Conservation (phyloP, 2,329 filamentous ascomycete species). For the Cladosporium phlei region DNA sequence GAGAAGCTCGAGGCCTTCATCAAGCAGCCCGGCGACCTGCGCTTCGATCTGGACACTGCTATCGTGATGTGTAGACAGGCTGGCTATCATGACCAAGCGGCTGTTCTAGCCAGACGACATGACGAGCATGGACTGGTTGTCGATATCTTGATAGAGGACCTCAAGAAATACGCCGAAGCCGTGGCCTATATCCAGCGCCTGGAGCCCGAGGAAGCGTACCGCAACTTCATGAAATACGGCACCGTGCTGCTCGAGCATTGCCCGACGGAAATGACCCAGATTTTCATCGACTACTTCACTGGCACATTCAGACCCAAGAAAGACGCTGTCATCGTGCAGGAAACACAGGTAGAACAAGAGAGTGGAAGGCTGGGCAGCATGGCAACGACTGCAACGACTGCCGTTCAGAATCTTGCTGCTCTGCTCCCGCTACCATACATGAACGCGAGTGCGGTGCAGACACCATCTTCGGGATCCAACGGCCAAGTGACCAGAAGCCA, state of each 20-base stretch:
- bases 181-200: conserved; percentile 87
- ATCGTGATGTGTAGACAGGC: conserved; percentile 97
- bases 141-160: conserved; percentile 92
- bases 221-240: conserved; percentile 91
- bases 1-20: conserved; percentile 96
- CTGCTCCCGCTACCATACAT: conserved; percentile 83
- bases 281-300: conserved; percentile 95
- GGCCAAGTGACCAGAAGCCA: conserved; percentile 47
- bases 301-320: conserved; percentile 72
- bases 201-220: conserved; percentile 76
- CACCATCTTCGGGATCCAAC: conserved; percentile 38
- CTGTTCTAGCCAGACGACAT: conserved; percentile 90
- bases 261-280: conserved; percentile 70
- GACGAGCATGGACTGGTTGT: conserved; percentile 90
- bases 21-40: conserved; percentile 87
- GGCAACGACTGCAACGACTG: conserved; percentile 68
- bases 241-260: conserved; percentile 85
- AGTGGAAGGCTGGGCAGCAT: conserved; percentile 35
- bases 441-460: conserved; percentile 57
- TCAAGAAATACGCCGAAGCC: conserved; percentile 82
- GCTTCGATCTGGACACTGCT: conserved; percentile 94
- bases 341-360: conserved; percentile 35
- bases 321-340: conserved; percentile 51
- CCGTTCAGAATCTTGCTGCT: conserved; percentile 79
- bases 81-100: conserved; percentile 93